Evolutionary conservation across 352 stramenopile genomes (phyloP), one percentile per base, ranked within the genome.

Genomic region (Sclerospora graminicola): DNA sequence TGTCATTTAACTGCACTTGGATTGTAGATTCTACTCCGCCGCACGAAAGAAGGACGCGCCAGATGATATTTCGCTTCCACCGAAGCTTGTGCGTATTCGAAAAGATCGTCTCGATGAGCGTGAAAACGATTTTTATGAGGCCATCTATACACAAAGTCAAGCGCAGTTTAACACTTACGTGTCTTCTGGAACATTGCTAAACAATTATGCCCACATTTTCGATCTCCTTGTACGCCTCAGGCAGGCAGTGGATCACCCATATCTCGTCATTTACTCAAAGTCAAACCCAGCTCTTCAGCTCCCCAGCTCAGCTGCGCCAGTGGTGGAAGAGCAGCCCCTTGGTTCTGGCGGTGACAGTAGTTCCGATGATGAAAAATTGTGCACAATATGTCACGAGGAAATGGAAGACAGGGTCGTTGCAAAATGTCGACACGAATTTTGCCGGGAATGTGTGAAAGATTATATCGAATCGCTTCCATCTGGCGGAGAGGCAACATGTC

Each of bases 191-290:
- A 99, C 96, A 40, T 60, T 99, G 15, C 66, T 99, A n/a, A 98
- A 99, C 80, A 99, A 99, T 62, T 99, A 99, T 57, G 95, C 95
- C 8, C 94, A 98, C 82, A 89, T 99, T 51, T 98, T 99, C 68
- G 95, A 96, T 51, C 79, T 99, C 13, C 69, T 99, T 1, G 98
- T 98, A 29, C 88, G 96, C 2, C 86, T 99, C 51, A 86, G 97
- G 2, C 96, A 99, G 68, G 90, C 92, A 9, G 92, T 99, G 2
- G 95, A 99, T 60, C 97, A 99, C 58, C 97, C 97, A 8, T 99
- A 99, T 62, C 72, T 99, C 9, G 96, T 92, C 9, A 93, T 88
- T 39, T 93, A 88, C 36, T 93, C 81, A 9, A 93, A 93, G 48
- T 86, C 74, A 3, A 93, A 93, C 29, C 81, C 78, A 5, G 78